Percentiles rank a stretch among this genome's conserved stretches.
These are phyloP conservation scores for Prunus yedoensis DNA, from an alignment of 331 rosid species.

Conservation along the genomic window DNA sequence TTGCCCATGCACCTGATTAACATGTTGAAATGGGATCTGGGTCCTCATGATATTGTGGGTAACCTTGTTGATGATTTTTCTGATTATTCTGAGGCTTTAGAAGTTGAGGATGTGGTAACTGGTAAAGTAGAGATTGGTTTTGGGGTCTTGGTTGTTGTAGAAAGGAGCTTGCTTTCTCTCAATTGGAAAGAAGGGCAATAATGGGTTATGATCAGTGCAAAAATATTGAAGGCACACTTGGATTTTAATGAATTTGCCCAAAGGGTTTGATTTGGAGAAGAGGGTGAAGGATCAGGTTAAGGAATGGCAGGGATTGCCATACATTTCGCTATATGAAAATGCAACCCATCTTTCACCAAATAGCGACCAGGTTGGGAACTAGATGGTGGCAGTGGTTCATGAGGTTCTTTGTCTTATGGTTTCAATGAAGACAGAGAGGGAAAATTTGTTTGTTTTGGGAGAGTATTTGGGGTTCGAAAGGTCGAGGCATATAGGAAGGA, in stretches of 20 bases:
- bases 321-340: constrained; percentile 71
- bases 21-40: constrained; percentile 79
- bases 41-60: constrained; percentile 57
- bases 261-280: constrained; percentile 72
- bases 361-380: constrained; percentile 77
- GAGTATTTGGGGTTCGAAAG: constrained; percentile 68
- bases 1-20: constrained; percentile 71
- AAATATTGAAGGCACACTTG: constrained; percentile 36
- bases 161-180: constrained; percentile 59
- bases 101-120: constrained; percentile 42
- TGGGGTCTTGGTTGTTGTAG: constrained; percentile 67
- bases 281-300: constrained; percentile 66
- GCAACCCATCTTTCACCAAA: constrained; percentile 60
- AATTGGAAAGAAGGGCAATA: constrained; percentile 59
- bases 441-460: constrained; percentile 49
- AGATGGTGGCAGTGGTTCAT: constrained; percentile 77
- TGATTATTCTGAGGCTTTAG: constrained; percentile 66
- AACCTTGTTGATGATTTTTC: constrained; percentile 67
- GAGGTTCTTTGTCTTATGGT: constrained; percentile 74
- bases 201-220: constrained; percentile 25
- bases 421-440: constrained; percentile 75
- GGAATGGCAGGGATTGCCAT: constrained; percentile 77
- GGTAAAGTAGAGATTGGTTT: constrained; percentile 64
- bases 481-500: constrained; percentile 74
- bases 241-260: constrained; percentile 63